Conservation (phyloP, 139 green algal genomes). For the Gonium pectorale region DNA sequence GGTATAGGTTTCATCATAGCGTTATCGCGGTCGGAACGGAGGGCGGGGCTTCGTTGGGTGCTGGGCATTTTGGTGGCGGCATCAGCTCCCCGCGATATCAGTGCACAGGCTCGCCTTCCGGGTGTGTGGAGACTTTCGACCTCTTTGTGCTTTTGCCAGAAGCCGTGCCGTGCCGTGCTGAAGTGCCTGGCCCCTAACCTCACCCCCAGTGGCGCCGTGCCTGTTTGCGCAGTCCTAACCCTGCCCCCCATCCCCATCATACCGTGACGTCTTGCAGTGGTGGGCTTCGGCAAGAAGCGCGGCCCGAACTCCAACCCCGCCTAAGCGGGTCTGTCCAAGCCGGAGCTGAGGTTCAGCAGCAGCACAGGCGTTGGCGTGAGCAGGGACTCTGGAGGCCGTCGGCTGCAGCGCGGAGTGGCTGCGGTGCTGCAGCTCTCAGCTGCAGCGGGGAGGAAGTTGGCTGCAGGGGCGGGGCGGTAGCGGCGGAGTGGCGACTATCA, state of each 20-base stretch:
- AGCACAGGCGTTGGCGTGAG: too few relatives aligned
- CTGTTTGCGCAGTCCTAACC: neutral
- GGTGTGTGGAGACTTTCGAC: neutral
- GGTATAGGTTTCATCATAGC: neutral
- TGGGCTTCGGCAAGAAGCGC: constrained; percentile 92
- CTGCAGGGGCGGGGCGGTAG: too few relatives aligned
- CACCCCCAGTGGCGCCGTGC: too few relatives aligned
- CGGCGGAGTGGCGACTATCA: too few relatives aligned
- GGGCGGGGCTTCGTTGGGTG: neutral
- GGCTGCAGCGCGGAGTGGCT: too few relatives aligned
- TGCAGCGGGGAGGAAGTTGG: too few relatives aligned
- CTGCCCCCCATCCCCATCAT: neutral
- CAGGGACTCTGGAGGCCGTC: too few relatives aligned
- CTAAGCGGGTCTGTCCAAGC: too few relatives aligned
- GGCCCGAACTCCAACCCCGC: constrained; percentile 77
- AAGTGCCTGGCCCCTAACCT: too few relatives aligned
- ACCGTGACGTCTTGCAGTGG: constrained; percentile 76
- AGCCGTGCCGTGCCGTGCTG: too few relatives aligned
- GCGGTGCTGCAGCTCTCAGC: too few relatives aligned
- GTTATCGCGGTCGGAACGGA: neutral
- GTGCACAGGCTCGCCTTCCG: neutral
- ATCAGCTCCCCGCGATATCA: neutral
- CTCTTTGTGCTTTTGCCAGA: neutral
- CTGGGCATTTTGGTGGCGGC: neutral
- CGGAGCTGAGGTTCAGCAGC: too few relatives aligned